Evolutionary conservation across 306 rosid genomes (phyloP).

Genomic region (Cucurbita moschata): DNA sequence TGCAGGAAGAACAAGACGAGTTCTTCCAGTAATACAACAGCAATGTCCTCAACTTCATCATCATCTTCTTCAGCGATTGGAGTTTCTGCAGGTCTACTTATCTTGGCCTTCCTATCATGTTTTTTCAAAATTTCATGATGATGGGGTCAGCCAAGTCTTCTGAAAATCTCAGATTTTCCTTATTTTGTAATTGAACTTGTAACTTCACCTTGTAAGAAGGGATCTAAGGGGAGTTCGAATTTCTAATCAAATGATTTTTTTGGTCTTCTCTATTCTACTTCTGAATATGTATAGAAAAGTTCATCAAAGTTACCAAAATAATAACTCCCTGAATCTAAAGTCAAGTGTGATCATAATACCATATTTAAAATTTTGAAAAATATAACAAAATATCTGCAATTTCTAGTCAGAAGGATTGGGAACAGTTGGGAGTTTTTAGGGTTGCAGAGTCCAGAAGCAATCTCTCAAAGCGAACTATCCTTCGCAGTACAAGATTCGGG

Average conservation of each 20-base stretch:
- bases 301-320: too few species aligned
- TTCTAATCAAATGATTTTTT: too few species aligned
- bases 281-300: too few species aligned
- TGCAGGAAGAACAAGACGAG: conserved; percentile 58
- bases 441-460: background rate
- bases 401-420: background rate
- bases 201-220: conserved; percentile 13
- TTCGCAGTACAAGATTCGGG: too few species aligned
- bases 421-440: background rate
- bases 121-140: conserved; percentile 18
- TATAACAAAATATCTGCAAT: background rate
- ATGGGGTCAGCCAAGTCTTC: conserved; percentile 9
- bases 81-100: conserved; percentile 20
- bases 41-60: conserved; percentile 53
- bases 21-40: conserved; percentile 43
- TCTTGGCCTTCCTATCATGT: conserved; percentile 14
- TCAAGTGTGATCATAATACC: background rate
- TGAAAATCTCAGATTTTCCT: conserved; percentile 17
- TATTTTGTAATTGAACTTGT: conserved; percentile 9
- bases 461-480: background rate
- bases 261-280: too few species aligned
- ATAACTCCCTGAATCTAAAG: too few species aligned
- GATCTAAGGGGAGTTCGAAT: too few species aligned
- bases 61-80: conserved; percentile 24
- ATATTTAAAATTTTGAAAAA: background rate